phyloP scores from a whole-genome alignment of 192 early-diverging fungal genomes.

The Dispira simplex region DNA sequence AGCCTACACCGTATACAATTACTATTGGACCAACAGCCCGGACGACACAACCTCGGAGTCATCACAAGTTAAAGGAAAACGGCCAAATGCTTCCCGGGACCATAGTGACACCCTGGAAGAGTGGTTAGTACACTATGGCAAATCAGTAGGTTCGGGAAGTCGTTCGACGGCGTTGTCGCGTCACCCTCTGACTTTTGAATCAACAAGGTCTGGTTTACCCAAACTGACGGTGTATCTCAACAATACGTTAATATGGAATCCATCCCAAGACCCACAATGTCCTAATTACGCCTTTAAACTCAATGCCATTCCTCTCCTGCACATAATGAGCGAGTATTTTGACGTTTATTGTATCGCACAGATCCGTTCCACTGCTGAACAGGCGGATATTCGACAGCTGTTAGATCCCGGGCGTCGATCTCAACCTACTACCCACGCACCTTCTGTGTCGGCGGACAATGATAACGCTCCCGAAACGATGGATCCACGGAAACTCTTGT shows the following conservation, averaged over 20 bases:
- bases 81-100: no score
- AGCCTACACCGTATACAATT: no score
- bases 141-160: no score
- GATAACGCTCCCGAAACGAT: conserved; percentile 19
- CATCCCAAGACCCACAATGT: conserved; percentile 42
- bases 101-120: no score
- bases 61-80: no score
- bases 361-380: conserved; percentile 34
- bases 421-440: conserved; percentile 12
- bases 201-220: not conserved
- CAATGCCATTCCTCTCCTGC: conserved; percentile 33
- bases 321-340: conserved; percentile 26
- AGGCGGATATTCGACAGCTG: conserved; percentile 29
- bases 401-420: conserved; percentile 8
- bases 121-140: no score
- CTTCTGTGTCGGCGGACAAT: not conserved
- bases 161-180: no score
- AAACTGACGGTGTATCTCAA: conserved; percentile 7
- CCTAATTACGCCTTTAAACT: conserved; percentile 61
- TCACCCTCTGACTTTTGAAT: no score
- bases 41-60: no score
- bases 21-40: no score
- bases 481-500: conserved; percentile 47
- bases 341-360: conserved; percentile 41
- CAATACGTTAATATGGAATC: conserved; percentile 54